Conservation (phyloP, 2,329 filamentous ascomycete genomes). For the Fusarium agapanthi region DNA sequence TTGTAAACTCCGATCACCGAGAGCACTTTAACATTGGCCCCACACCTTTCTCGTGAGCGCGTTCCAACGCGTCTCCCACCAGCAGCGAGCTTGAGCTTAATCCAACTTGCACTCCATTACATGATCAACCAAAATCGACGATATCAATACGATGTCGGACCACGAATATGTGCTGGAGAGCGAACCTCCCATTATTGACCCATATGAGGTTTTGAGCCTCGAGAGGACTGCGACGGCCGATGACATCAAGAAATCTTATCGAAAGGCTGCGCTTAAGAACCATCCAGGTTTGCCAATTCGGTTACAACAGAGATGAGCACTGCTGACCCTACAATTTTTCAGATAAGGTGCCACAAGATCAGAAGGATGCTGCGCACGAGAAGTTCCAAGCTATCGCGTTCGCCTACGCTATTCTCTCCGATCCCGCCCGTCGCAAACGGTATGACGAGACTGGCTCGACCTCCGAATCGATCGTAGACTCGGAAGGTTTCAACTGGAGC, state of each 20-base stretch:
- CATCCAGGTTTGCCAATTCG: slow-evolving; percentile 73
- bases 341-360: slow-evolving; percentile 79
- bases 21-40: slow-evolving; percentile 36
- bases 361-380: slow-evolving; percentile 77
- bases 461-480: slow-evolving; percentile 79
- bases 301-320: neutral
- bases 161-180: slow-evolving; percentile 63
- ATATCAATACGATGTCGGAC: slow-evolving; percentile 52
- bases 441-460: slow-evolving; percentile 94
- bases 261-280: slow-evolving; percentile 85
- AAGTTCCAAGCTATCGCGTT: slow-evolving; percentile 93
- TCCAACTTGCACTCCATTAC: neutral
- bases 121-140: slow-evolving; percentile 18
- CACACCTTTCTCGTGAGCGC: slow-evolving; percentile 29
- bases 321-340: slow-evolving; percentile 19
- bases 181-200: slow-evolving; percentile 72
- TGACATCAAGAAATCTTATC: slow-evolving; percentile 90
- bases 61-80: slow-evolving; percentile 33
- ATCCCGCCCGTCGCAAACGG: slow-evolving; percentile 78
- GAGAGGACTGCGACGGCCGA: slow-evolving; percentile 75
- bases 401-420: slow-evolving; percentile 91
- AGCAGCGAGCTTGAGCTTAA: neutral
- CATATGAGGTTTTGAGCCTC: slow-evolving; percentile 82
- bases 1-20: slow-evolving; percentile 35
- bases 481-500: slow-evolving; percentile 87